These are phyloP conservation scores for Actinomortierella ambigua DNA, from an alignment of 371 early-diverging fungal species.

Conservation along the genomic window DNA sequence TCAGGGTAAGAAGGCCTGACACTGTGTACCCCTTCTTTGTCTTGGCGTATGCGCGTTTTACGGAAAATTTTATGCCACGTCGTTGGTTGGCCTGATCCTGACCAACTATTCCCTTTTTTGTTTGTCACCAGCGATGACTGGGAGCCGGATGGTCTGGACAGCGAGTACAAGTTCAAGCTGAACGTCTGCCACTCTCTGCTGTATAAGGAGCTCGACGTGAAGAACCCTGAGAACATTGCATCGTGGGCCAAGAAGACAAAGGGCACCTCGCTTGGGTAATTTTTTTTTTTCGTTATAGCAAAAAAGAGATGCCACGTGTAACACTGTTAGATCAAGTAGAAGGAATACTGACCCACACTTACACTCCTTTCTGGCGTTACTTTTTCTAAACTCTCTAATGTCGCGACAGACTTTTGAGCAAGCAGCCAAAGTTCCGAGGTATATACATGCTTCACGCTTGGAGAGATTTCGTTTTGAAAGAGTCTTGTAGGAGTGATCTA, in stretches of 20 bases:
- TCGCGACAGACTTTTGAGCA: slow-evolving; percentile 27
- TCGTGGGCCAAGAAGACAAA: slow-evolving; percentile 40
- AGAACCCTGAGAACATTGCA: slow-evolving; percentile 29
- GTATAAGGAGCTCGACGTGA: slow-evolving; percentile 29
- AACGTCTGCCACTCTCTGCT: slow-evolving; percentile 36
- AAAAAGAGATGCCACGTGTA: too few relatives aligned
- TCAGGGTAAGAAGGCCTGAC: slow-evolving; percentile 23
- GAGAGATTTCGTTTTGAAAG: too few relatives aligned
- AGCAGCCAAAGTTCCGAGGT: slow-evolving; percentile 36
- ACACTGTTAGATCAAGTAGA: too few relatives aligned
- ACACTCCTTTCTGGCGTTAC: background rate
- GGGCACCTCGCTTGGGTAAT: slow-evolving; percentile 40
- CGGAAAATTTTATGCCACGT: too few relatives aligned
- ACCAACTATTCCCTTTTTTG: too few relatives aligned
- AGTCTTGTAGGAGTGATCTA: too few relatives aligned
- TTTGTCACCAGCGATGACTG: slow-evolving; percentile 25
- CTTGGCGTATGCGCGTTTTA: too few relatives aligned
- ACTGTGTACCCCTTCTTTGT: too few relatives aligned
- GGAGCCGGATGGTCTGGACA: slow-evolving; percentile 19
- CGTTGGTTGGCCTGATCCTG: too few relatives aligned
- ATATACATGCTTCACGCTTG: too few relatives aligned
- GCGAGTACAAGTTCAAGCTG: slow-evolving; percentile 16
- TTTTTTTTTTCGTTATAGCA: background rate
- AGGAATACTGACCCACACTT: background rate
- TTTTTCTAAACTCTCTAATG: background rate